Percentiles rank a stretch among this genome's conserved stretches.
These are phyloP conservation scores for Roridomyces roridus DNA, from an alignment of 768 basidiomycete genomes.

Conservation along the genomic window DNA sequence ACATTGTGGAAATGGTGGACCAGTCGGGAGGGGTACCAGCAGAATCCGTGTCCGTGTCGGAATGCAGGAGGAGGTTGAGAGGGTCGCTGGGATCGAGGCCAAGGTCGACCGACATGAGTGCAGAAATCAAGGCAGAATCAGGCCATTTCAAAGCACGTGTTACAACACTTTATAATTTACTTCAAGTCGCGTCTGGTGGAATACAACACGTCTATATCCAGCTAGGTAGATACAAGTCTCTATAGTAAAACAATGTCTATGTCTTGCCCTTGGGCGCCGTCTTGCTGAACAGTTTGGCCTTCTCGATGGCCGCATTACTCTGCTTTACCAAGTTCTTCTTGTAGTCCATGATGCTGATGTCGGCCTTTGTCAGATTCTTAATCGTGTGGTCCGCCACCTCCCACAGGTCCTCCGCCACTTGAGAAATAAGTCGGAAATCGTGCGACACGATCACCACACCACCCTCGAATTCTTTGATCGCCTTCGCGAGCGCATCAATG, in stretches of 20 bases:
- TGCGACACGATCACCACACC: constrained; percentile 99
- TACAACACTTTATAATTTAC: too few species aligned
- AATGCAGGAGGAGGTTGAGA: constrained; percentile 62
- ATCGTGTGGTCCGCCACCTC: constrained; percentile 96
- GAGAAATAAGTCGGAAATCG: constrained; percentile 98
- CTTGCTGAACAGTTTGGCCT: constrained; percentile 93
- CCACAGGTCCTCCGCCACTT: constrained; percentile 99
- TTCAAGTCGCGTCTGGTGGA: too few species aligned
- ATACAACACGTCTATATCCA: constrained; percentile 16
- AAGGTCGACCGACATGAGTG: too few species aligned
- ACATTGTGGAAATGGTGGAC: constrained; percentile 58
- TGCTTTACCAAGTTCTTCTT: constrained; percentile 85
- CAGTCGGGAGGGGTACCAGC: constrained; percentile 52
- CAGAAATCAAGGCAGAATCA: too few species aligned
- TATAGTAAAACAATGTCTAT: constrained; percentile 16
- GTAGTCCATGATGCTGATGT: constrained; percentile 92
- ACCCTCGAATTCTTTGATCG: constrained; percentile 97
- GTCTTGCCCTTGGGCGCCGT: constrained; percentile 67
- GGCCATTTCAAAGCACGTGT: too few species aligned
- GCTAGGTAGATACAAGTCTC: constrained; percentile 23
- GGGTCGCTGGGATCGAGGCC: constrained; percentile 61
- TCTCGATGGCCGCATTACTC: constrained; percentile 87
- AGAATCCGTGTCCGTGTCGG: constrained; percentile 37
- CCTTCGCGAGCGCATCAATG: constrained; percentile 93
- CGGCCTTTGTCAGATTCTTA: constrained; percentile 87